Conservation (phyloP, 2,329 filamentous ascomycete species). For the Fusarium sororula region DNA sequence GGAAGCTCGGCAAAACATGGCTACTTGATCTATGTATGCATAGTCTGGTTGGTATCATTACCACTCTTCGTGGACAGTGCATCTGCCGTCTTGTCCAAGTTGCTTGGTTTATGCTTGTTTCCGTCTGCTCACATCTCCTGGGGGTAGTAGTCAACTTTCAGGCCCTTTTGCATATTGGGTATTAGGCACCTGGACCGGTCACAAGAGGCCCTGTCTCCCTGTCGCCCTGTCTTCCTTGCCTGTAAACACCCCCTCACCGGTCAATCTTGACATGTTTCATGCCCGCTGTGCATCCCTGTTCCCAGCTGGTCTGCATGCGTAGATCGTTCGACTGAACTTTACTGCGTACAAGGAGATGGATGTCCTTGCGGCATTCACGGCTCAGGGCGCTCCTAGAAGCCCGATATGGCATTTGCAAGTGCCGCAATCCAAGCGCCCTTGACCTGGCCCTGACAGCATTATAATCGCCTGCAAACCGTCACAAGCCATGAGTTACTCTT, state of each 20-base stretch:
- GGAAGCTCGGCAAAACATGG: not conserved
- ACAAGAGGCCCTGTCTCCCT: constrained; percentile 24
- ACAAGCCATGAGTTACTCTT: not conserved
- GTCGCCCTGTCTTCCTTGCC: constrained; percentile 3
- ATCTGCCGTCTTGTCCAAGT: constrained; percentile 7
- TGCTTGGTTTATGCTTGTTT: constrained; percentile 35
- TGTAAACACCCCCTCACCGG: constrained; percentile 29
- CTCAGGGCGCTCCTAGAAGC: constrained; percentile 3
- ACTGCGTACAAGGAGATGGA: constrained; percentile 7
- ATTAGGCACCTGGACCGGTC: constrained; percentile 15
- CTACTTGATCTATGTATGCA: not conserved
- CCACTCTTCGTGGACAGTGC: not conserved
- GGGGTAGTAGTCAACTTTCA: not conserved
- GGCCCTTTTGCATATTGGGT: constrained; percentile 10
- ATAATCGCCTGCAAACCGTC: not conserved
- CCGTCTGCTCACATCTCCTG: not conserved
- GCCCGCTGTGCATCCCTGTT: constrained; percentile 24
- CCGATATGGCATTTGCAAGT: constrained; percentile 10
- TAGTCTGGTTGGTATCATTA: not conserved
- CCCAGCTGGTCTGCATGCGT: constrained; percentile 8
- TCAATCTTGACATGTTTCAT: constrained; percentile 36
- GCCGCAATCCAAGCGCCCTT: constrained; percentile 11
- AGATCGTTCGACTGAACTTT: constrained; percentile 25
- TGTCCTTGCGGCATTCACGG: constrained; percentile 16
- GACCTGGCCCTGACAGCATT: constrained; percentile 18